phyloP scores from a whole-genome alignment of 2,329 filamentous ascomycete genomes.

The Calonectria honghensis region DNA sequence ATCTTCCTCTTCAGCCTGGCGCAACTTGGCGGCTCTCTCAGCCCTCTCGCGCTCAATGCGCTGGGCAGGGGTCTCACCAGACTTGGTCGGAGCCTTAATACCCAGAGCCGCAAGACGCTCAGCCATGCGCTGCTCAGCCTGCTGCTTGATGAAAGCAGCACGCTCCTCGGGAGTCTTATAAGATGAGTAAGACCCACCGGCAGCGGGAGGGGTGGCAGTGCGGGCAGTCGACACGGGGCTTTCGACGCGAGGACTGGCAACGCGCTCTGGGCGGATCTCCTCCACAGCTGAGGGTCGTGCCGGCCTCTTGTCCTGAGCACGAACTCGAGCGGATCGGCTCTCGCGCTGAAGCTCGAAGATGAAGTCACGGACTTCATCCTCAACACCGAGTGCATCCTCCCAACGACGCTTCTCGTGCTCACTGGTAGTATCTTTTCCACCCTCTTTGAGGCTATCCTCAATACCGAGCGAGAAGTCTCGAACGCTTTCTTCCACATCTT shows the following conservation, averaged over 20 bases:
- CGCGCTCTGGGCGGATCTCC: slow-evolving; percentile 63
- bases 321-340: slow-evolving; percentile 84
- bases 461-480: slow-evolving; percentile 89
- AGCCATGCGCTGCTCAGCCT: slow-evolving; percentile 97
- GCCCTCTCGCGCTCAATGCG: slow-evolving; percentile 90
- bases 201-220: slow-evolving; percentile 66
- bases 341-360: slow-evolving; percentile 96
- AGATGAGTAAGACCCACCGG: slow-evolving; percentile 82
- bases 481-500: slow-evolving; percentile 96
- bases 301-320: slow-evolving; percentile 73
- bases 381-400: slow-evolving; percentile 96
- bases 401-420: slow-evolving; percentile 95
- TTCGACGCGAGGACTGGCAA: slow-evolving; percentile 69
- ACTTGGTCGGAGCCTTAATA: slow-evolving; percentile 87
- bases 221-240: slow-evolving; percentile 73
- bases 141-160: slow-evolving; percentile 96
- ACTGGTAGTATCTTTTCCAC: slow-evolving; percentile 81
- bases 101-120: slow-evolving; percentile 95
- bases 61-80: slow-evolving; percentile 88
- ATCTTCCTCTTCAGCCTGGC: slow-evolving; percentile 95
- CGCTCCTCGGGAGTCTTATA: slow-evolving; percentile 95
- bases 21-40: slow-evolving; percentile 90
- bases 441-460: slow-evolving; percentile 91
- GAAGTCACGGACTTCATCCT: slow-evolving; percentile 97
- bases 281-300: slow-evolving; percentile 65